Percentiles rank a stretch among this genome's conserved stretches.
These are phyloP conservation scores for Sugiyamaella xylanicola DNA, from an alignment of 1,139 yeast species.

Conservation along the genomic window DNA sequence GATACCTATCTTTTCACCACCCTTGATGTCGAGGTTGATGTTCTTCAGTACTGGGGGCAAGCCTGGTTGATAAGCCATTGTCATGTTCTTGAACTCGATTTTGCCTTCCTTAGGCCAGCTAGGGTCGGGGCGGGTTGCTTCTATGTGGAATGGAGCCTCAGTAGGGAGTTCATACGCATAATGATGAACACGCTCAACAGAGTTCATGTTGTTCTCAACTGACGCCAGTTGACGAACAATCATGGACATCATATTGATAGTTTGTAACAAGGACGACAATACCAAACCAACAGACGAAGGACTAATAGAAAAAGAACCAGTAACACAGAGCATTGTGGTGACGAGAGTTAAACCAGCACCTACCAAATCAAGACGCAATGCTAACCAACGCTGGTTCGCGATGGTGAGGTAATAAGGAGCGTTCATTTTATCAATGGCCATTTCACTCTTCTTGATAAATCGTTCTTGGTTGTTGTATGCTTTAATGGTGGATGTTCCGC, in stretches of 20 bases:
- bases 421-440: slow-evolving; percentile 61
- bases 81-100: slow-evolving; percentile 60
- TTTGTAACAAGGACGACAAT: slow-evolving; percentile 49
- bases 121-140: slow-evolving; percentile 62
- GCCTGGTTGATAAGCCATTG: slow-evolving; percentile 71
- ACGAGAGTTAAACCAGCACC: slow-evolving; percentile 52
- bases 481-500: slow-evolving; percentile 71
- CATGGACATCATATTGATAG: slow-evolving; percentile 38
- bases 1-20: slow-evolving; percentile 68
- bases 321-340: slow-evolving; percentile 61
- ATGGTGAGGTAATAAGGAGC: slow-evolving; percentile 68
- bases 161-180: slow-evolving; percentile 70
- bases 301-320: slow-evolving; percentile 60
- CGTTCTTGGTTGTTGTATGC: slow-evolving; percentile 55
- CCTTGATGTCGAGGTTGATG: slow-evolving; percentile 49
- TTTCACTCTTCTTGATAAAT: slow-evolving; percentile 55
- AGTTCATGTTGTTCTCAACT: slow-evolving; percentile 79
- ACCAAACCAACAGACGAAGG: slow-evolving; percentile 75
- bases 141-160: slow-evolving; percentile 58
- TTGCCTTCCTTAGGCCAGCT: slow-evolving; percentile 66
- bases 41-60: slow-evolving; percentile 71
- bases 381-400: slow-evolving; percentile 80
- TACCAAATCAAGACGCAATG: slow-evolving; percentile 59
- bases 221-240: slow-evolving; percentile 57
- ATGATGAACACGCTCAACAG: slow-evolving; percentile 77